Conservation (phyloP, 139 green algal genomes). For the Yamagishiella unicocca region DNA sequence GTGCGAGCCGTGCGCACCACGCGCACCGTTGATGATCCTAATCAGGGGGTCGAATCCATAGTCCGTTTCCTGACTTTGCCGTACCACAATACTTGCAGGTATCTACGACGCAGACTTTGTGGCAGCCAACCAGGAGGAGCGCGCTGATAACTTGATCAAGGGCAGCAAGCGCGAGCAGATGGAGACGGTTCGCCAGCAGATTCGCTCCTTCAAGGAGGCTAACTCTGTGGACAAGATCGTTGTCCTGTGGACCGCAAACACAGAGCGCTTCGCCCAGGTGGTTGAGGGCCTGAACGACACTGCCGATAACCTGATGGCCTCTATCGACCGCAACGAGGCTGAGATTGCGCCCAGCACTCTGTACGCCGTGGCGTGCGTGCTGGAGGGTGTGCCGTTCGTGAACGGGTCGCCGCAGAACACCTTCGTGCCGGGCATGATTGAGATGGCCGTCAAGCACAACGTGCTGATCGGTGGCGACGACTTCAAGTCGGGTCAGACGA, state of each 20-base stretch:
- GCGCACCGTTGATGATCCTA: too few species aligned
- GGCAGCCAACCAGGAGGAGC: slow-evolving; percentile 95
- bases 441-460: slow-evolving; percentile 78
- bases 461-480: slow-evolving; percentile 98
- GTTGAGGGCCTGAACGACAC: slow-evolving; percentile 97
- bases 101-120: slow-evolving; percentile 98
- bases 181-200: slow-evolving; percentile 89
- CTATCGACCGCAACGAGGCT: slow-evolving; percentile 87
- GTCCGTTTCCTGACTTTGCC: too few species aligned
- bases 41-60: too few species aligned
- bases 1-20: too few species aligned
- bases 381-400: slow-evolving; percentile 97
- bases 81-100: too few species aligned
- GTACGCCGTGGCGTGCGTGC: slow-evolving; percentile 93
- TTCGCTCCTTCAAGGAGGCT: slow-evolving; percentile 89
- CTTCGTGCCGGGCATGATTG: slow-evolving; percentile 91
- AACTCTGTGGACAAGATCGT: slow-evolving; percentile 80
- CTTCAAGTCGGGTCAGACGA: slow-evolving; percentile 98
- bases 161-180: slow-evolving; percentile 92
- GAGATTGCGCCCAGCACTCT: slow-evolving; percentile 97
- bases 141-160: slow-evolving; percentile 97
- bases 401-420: slow-evolving; percentile 98
- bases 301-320: slow-evolving; percentile 89
- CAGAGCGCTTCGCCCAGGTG: slow-evolving; percentile 94
- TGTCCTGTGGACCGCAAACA: slow-evolving; percentile 99